These are phyloP conservation scores for Daldinia decipiens DNA, from an alignment of 495 filamentous ascomycete genomes.

Conservation along the genomic window DNA sequence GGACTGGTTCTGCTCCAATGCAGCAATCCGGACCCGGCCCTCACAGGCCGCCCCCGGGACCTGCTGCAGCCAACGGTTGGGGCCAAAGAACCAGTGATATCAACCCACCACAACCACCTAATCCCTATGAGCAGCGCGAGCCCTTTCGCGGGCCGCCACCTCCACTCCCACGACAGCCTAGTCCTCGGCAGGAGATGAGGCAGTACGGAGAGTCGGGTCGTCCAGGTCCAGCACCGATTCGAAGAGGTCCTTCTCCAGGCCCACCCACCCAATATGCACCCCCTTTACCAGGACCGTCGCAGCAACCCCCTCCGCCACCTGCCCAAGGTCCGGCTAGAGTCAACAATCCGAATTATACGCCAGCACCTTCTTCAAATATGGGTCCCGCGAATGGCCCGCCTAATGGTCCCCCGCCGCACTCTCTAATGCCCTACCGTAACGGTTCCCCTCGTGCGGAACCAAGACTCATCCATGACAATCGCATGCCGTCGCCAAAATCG, in stretches of 20 bases:
- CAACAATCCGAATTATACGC: slow-evolving; percentile 75
- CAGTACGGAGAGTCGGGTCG: slow-evolving; percentile 79
- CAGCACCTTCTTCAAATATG: slow-evolving; percentile 65
- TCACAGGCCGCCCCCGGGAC: slow-evolving; percentile 71
- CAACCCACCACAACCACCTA: slow-evolving; percentile 76
- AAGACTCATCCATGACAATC: slow-evolving; percentile 84
- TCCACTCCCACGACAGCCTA: slow-evolving; percentile 72
- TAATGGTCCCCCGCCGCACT: slow-evolving; percentile 76
- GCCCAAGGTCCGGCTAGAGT: slow-evolving; percentile 66
- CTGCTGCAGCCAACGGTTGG: slow-evolving; percentile 72
- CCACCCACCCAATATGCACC: slow-evolving; percentile 71
- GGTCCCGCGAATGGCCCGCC: slow-evolving; percentile 51
- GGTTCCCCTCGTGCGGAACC: slow-evolving; percentile 81
- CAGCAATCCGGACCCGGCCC: slow-evolving; percentile 65
- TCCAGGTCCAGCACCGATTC: slow-evolving; percentile 59
- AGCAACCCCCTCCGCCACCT: slow-evolving; percentile 49
- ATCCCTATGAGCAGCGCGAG: slow-evolving; percentile 83
- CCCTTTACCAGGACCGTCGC: slow-evolving; percentile 63
- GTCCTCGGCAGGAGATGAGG: slow-evolving; percentile 75
- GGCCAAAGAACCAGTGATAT: slow-evolving; percentile 80
- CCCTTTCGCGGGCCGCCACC: slow-evolving; percentile 68
- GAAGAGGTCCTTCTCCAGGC: slow-evolving; percentile 58
- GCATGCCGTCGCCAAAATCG: slow-evolving; percentile 83
- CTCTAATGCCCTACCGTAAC: slow-evolving; percentile 79
- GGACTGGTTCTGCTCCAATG: slow-evolving; percentile 74